Evolutionary conservation across 495 filamentous ascomycete species (phyloP), one percentile per base, ranked within the genome.

Genomic region (Geoglossum glabrum): DNA sequence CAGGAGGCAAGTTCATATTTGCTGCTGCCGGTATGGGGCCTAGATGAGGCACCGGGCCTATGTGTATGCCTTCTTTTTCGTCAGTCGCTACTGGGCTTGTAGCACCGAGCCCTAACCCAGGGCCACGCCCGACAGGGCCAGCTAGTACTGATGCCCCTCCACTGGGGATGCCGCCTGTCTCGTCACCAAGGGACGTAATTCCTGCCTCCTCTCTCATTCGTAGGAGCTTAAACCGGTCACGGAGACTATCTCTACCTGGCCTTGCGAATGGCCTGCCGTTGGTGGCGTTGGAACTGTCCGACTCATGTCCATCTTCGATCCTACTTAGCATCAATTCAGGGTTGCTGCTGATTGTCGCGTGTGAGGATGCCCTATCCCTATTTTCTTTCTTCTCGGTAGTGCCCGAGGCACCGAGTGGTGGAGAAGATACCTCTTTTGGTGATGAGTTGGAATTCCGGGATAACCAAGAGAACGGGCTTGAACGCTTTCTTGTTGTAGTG

Each of bases 181-280:
- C 77, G 17, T 68, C 72, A 11, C 67, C 66, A 11, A 76, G 57
- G 7, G 69, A 64, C 9, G 71, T 69, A 55, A 81, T 79, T 2
- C 77, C 74, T 0, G 79, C 83, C 69, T 94, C 87, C 66, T 89
- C 87, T 54, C 80, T 75, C 82, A 90, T 78, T 15, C 87, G 76
- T 31, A 92, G 71, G 63, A 85, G 66, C 72, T 90, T 92, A 70
- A 95, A 95, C 55, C 89, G 80, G 62, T 93, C 87, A 63, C 84
- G 80, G 49, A 95, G 68, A 63, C 82, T 90, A 60, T 82, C 85
- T 26, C 71, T 73, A 6, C 47, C 57, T 1, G 56, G 28, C 10
- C 56, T 58, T 46, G 56, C 2, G 31, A 56, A 40, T 40, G 54
- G 28, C n/a, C 30, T 56, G 54, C 7, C 2, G 70, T 70, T 52